These are phyloP conservation scores for Pestalotiopsis sp. DNA, from an alignment of 2,329 filamentous ascomycete genomes.

Conservation along the genomic window DNA sequence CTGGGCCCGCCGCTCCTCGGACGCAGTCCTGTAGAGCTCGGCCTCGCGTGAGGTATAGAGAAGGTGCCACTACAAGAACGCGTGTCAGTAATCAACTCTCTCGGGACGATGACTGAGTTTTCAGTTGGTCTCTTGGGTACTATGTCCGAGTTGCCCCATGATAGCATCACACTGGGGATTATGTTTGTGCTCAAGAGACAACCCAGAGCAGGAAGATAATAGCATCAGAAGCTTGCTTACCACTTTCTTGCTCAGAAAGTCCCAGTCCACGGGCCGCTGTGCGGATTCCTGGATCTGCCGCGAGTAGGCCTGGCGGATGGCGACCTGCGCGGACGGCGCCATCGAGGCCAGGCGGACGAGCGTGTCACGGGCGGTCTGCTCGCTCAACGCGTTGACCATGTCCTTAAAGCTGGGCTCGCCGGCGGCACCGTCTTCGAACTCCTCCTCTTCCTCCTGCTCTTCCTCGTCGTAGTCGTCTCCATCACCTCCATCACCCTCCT, in stretches of 20 bases:
- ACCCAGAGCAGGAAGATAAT: too few relatives aligned
- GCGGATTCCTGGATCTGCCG: background rate
- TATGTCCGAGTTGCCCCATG: too few relatives aligned
- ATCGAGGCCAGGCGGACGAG: slow-evolving; percentile 4
- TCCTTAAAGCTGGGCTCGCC: background rate
- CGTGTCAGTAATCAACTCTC: too few relatives aligned
- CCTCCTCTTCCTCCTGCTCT: too few relatives aligned
- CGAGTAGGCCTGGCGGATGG: background rate
- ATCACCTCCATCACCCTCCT: too few relatives aligned
- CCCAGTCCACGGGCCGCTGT: background rate
- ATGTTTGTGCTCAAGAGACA: too few relatives aligned
- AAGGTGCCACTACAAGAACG: background rate
- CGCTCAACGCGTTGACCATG: background rate
- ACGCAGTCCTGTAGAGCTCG: background rate
- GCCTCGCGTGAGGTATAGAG: background rate
- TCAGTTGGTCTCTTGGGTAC: too few relatives aligned
- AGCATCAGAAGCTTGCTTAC: too few relatives aligned
- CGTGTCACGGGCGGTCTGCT: background rate
- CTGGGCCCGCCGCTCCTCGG: background rate
- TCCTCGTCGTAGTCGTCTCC: too few relatives aligned
- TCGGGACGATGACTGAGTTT: too few relatives aligned
- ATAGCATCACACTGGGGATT: too few relatives aligned
- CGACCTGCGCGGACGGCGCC: background rate
- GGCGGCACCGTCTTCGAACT: too few relatives aligned
- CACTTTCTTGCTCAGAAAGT: slow-evolving; percentile 3